Base-by-base conservation (phyloP, 2,329 filamentous ascomycete species). In the Aspergillus pseudoglaucus region DNA sequence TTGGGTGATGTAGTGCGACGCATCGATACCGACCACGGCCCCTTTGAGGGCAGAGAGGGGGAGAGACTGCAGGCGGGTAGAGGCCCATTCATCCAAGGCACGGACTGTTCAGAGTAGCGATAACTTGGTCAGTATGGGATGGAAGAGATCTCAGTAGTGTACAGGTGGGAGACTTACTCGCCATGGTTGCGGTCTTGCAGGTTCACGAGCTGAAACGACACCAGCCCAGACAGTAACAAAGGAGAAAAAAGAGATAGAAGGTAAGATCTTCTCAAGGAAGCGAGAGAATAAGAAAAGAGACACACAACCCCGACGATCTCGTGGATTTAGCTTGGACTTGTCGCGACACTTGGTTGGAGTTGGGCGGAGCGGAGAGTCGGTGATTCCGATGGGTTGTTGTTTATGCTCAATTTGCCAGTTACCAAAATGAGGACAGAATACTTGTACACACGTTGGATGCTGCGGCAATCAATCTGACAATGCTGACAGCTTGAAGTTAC, bases 1-100 rank as follows among this genome's bases (percentile, higher is more conserved):
- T 50, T 84, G 82, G 66, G 85, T 80, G 54, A 98, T 81, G 68
- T 93, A 97, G 69, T 94, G 87, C 46, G 87, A 85, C 47, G 91
- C 93, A 74, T 96, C 90, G 61, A 97, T 83, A 55, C 85, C 90
- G 59, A 96, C 80, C 46, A 84, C 80, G 51, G 82, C 82, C 64
- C 84, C 85, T 63, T 86, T 82, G 58, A 96, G 77, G 53, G 87
- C 81, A 51, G 83, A 77, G 57, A 94, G 69, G 50, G 83, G 75
- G 58, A 82, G 79, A 43, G 75, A 78, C 63, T 77, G 74, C 52
- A 73, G 71, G 55, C 80, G 73, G 60, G 67, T 69, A 55, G 69
- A 70, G 47, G 73, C 76, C 80, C 80, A 84, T 58, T 76, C 75
- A 58, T 80, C 78, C 62, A 82, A 75, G 50, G 68, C 68, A 56